Evolutionary conservation across 176 grass and related monocot genomes (phyloP), one percentile per base, ranked within the genome.

Genomic region (Raddia distichophylla): DNA sequence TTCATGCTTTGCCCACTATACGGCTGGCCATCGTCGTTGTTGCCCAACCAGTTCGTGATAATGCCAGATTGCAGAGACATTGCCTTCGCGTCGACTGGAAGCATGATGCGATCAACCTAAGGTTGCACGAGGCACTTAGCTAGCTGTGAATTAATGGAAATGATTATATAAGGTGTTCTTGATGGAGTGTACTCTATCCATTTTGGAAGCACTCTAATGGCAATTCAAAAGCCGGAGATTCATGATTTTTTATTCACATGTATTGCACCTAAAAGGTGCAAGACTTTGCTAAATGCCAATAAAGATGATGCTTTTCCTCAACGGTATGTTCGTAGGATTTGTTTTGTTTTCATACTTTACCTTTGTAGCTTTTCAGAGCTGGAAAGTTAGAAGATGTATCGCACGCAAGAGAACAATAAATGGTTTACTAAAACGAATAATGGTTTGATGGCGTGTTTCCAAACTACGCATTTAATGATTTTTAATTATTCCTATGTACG

Each of bases 261-360:
- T 64, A 64, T n/a, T 49, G 60, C 75, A 77, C 59, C 20, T 51
- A 17, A 64, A 64, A 64, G 45, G 27, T 18, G 44, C 44, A 64
- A 14, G 46, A 15, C 22, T 35, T 78, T 52, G 60, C 3, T n/a
- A 45, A 75, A 59, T 59, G 11, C 35, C 2, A n/a, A 48, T 44
- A 70, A 22, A 70, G 13, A 27, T 70, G 10, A 5, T 20, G 6
- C 7, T 75, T 19, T 74, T 53, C 0, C 15, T 54, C 5, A 5
- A 17, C 14, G 1, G 4, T 53, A 13, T 53, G 1, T 53, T 16
- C 16, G 52, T 35, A 54, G 27, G 70, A 73, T 73, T 73, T 35
- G 9, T 73, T 73, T 48, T 14, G n/a, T n/a, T 16, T 54, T 40
- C 37, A 40, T 40, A 40, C 37, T 40, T 5, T 40, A 5, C 4